A percentile compares a stretch with the other conserved stretches of the same genome.
These are phyloP conservation scores for Irpex sp. DNA, from an alignment of 1,284 basidiomycete genomes.

Conservation along the genomic window DNA sequence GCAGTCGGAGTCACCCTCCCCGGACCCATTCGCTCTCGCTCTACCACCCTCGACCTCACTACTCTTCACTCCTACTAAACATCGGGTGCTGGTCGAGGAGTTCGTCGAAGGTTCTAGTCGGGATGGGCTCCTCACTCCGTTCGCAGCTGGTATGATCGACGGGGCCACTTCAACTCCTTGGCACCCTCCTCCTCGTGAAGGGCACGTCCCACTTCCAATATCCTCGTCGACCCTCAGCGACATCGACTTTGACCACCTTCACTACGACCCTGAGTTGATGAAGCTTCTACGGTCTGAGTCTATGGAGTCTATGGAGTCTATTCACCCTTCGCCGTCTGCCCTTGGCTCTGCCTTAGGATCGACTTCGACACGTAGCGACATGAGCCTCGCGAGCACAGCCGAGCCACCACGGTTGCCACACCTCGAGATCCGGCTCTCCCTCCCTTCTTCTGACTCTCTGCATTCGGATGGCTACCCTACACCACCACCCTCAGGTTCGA, in stretches of 20 bases:
- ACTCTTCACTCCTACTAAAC: too few species aligned
- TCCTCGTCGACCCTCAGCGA: neutral
- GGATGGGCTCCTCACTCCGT: neutral
- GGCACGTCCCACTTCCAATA: neutral
- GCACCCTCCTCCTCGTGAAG: neutral
- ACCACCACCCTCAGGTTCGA: too few species aligned
- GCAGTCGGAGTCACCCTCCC: neutral
- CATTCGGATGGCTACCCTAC: too few species aligned
- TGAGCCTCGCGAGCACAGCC: neutral
- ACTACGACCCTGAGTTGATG: neutral
- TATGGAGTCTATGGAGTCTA: neutral
- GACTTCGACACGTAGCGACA: neutral
- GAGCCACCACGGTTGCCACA: neutral
- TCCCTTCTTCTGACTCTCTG: too few species aligned
- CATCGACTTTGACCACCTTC: neutral
- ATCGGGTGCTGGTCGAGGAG: neutral
- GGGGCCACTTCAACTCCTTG: neutral
- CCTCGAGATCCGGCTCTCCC: too few species aligned
- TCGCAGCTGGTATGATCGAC: too few species aligned
- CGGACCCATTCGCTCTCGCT: neutral
- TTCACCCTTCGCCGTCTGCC: neutral
- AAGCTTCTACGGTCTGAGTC: neutral
- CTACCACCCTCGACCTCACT: neutral
- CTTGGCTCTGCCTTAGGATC: neutral
- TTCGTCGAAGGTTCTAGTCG: neutral